Conservation (phyloP, 306 rosid species). For the Cajanus cajan region DNA sequence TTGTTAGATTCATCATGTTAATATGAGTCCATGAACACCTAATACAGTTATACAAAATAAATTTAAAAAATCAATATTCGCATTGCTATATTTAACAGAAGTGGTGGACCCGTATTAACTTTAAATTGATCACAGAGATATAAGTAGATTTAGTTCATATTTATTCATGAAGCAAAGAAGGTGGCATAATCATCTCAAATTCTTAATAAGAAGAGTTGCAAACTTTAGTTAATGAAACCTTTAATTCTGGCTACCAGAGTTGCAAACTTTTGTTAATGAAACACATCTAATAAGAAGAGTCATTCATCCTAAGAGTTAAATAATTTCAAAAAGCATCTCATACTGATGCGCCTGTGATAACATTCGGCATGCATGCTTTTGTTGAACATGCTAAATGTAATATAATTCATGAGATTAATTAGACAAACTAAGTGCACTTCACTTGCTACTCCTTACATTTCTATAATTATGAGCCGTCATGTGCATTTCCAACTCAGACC, state of each 20-base stretch:
- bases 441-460: background rate
- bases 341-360: background rate
- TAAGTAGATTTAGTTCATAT: background rate
- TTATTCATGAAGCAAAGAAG: background rate
- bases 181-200: background rate
- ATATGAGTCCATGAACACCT: no score
- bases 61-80: no score
- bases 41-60: no score
- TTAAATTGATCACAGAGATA: background rate
- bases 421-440: background rate
- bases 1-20: no score
- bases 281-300: background rate
- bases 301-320: constrained; percentile 23
- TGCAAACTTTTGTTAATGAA: background rate
- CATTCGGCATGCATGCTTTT: constrained; percentile 12
- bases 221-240: no score
- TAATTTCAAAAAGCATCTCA: background rate
- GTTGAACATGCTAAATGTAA: constrained; percentile 14
- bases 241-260: background rate
- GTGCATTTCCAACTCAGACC: no score
- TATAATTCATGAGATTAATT: background rate
- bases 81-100: no score
- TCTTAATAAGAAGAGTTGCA: background rate
- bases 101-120: background rate
- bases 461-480: background rate